A percentile compares a stretch with the other conserved stretches of the same genome.
Evolutionary conservation across 2,329 filamentous ascomycete species (phyloP).

Genomic region (Colletotrichum tropicale): DNA sequence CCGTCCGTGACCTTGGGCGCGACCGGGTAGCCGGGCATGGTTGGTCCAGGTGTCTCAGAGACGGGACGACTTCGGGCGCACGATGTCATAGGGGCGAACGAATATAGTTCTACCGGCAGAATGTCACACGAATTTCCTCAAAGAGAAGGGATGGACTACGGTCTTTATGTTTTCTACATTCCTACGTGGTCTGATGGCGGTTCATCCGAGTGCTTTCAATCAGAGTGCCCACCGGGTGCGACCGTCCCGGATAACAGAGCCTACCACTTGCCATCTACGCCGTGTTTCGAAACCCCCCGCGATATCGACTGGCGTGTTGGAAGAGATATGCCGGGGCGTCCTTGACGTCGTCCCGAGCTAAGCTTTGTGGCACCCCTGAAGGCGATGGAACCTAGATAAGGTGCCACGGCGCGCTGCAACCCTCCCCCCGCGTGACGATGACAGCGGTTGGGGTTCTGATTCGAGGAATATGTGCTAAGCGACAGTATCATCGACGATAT

Average conservation of each 20-base stretch:
- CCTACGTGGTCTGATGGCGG: neutral
- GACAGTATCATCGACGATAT: neutral
- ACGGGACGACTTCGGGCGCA: slow-evolving; percentile 1
- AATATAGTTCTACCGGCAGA: neutral
- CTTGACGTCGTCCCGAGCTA: neutral
- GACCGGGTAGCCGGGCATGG: neutral
- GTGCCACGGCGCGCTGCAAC: neutral
- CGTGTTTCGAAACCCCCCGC: neutral
- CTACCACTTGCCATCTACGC: neutral
- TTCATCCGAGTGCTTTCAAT: neutral
- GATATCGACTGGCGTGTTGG: neutral
- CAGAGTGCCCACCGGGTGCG: neutral
- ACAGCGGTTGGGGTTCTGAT: neutral
- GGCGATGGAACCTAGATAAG: neutral
- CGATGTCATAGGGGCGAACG: neutral
- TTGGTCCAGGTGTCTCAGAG: slow-evolving; percentile 1
- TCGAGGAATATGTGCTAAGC: neutral
- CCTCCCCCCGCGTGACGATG: neutral
- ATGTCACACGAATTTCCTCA: neutral
- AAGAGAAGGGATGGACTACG: neutral
- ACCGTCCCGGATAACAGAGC: neutral
- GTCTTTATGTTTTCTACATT: neutral
- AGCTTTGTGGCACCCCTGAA: neutral
- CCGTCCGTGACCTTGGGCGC: neutral
- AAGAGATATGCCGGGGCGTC: neutral